These are phyloP conservation scores for Bacidia rubella DNA, from an alignment of 495 filamentous ascomycete species.

Conservation along the genomic window DNA sequence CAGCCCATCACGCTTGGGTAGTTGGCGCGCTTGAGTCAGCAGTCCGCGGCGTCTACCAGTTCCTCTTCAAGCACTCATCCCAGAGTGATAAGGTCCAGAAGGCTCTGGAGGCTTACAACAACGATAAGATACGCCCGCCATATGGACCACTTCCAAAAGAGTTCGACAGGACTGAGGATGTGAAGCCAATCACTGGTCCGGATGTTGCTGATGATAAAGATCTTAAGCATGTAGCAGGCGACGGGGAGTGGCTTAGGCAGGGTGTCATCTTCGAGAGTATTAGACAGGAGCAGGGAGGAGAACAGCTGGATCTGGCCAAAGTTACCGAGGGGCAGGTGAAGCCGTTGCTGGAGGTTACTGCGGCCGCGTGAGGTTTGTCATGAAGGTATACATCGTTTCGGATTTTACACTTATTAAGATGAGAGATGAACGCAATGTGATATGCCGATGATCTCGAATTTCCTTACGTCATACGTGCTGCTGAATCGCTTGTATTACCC, in stretches of 20 bases:
- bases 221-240: background rate
- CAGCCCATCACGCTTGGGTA: conserved; percentile 17
- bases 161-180: conserved; percentile 13
- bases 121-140: background rate
- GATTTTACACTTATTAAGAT: too few species aligned
- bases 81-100: background rate
- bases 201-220: background rate
- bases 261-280: conserved; percentile 7
- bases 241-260: conserved; percentile 11
- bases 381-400: background rate
- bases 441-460: too few species aligned
- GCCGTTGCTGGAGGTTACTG: background rate
- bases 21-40: conserved; percentile 14
- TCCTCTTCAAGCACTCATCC: conserved; percentile 5
- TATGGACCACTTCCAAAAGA: conserved; percentile 11
- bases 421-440: too few species aligned
- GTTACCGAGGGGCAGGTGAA: conserved; percentile 8
- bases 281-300: conserved; percentile 6
- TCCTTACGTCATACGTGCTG: too few species aligned
- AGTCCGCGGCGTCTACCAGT: conserved; percentile 14
- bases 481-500: too few species aligned
- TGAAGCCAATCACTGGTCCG: background rate
- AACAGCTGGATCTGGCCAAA: conserved; percentile 12
- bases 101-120: conserved; percentile 7
- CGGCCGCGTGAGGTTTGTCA: background rate